phyloP scores from a whole-genome alignment of 345 rosid species.

The Reutealis trisperma region DNA sequence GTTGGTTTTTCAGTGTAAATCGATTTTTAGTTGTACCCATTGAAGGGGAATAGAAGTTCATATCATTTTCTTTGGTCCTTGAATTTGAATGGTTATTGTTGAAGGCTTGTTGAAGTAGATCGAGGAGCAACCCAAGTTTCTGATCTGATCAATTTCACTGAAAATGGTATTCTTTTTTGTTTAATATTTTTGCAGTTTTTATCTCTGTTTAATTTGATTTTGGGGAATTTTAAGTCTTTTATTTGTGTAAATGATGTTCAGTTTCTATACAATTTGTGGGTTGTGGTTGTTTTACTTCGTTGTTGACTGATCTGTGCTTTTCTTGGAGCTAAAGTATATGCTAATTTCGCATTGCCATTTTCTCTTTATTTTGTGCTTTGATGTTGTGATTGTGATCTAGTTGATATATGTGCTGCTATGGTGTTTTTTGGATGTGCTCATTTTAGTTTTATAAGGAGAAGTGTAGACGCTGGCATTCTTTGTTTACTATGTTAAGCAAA shows the following conservation, averaged over 20 bases:
- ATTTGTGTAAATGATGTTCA: neutral
- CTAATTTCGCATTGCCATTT: neutral
- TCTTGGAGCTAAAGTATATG: slow-evolving; percentile 16
- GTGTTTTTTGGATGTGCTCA: neutral
- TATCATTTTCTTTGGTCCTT: slow-evolving; percentile 5
- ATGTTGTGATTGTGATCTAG: slow-evolving; percentile 19
- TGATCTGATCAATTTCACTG: slow-evolving; percentile 38
- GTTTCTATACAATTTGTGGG: slow-evolving; percentile 2
- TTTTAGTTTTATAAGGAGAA: neutral
- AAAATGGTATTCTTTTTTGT: slow-evolving; percentile 38
- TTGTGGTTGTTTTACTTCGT: slow-evolving; percentile 9
- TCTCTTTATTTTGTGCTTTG: neutral
- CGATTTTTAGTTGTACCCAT: slow-evolving; percentile 3
- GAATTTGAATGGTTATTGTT: slow-evolving; percentile 36
- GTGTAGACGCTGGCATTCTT: neutral
- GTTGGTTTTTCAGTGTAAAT: slow-evolving; percentile 23
- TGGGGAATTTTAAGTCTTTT: slow-evolving; percentile 5
- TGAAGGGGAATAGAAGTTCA: slow-evolving; percentile 1
- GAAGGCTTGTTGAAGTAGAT: slow-evolving; percentile 41
- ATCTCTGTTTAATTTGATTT: neutral
- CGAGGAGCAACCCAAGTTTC: slow-evolving; percentile 42
- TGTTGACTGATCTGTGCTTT: slow-evolving; percentile 44
- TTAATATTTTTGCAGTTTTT: neutral
- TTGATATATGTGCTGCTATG: neutral
- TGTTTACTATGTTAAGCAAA: neutral